These are phyloP conservation scores for Vigna unguiculata DNA, from an alignment of 306 rosid species.

Conservation along the genomic window DNA sequence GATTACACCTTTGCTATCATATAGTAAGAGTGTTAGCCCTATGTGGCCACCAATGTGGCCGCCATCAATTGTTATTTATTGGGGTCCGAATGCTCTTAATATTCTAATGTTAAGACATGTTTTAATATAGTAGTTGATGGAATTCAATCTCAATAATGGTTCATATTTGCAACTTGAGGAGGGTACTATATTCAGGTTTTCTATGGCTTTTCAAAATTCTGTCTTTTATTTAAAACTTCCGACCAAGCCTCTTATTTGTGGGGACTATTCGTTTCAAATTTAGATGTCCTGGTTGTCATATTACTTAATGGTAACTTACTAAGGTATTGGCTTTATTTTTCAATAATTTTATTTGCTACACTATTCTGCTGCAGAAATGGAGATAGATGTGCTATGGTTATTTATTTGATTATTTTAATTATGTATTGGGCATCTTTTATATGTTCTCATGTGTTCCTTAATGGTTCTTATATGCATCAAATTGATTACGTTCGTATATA, in stretches of 20 bases:
- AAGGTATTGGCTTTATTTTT: no score
- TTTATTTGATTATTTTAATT: no score
- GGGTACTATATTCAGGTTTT: conserved; percentile 60
- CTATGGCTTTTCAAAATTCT: conserved; percentile 57
- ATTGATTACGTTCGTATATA: no score
- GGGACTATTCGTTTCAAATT: conserved; percentile 59
- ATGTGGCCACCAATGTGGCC: conserved; percentile 51
- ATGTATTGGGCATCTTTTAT: no score
- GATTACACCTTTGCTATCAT: conserved; percentile 48
- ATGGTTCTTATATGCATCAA: no score
- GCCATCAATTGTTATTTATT: conserved; percentile 45
- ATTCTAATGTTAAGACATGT: conserved; percentile 53
- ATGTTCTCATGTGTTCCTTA: no score
- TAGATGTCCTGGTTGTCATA: no score
- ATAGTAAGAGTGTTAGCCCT: conserved; percentile 41
- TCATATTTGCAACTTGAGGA: conserved; percentile 57
- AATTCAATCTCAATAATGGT: conserved; percentile 49
- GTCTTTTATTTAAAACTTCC: no score
- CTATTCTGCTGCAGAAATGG: no score
- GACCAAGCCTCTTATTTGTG: conserved; percentile 54
- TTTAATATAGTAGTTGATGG: conserved; percentile 54
- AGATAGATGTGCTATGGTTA: no score
- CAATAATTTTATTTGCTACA: no score
- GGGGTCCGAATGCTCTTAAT: conserved; percentile 36
- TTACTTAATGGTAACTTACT: no score